phyloP scores from a whole-genome alignment of 441 rosid genomes.

The Eugenia klotzschiana region DNA sequence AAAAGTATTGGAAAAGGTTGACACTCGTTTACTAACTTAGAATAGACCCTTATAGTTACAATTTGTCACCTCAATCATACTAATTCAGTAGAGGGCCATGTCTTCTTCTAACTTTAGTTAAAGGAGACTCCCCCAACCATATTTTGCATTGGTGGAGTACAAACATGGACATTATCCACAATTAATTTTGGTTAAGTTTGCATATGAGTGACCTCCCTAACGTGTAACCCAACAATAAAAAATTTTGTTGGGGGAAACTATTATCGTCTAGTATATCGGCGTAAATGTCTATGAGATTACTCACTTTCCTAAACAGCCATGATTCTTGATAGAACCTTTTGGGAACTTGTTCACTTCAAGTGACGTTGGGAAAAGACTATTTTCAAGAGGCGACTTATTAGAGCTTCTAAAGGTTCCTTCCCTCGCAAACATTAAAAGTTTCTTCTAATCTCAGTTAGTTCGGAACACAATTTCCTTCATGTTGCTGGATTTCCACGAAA shows the following conservation, averaged over 20 bases:
- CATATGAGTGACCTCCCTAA: rapidly evolving
- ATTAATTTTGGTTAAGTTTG: background rate
- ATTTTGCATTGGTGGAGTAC: rapidly evolving
- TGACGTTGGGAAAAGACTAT: background rate
- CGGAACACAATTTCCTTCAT: background rate
- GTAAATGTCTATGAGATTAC: background rate
- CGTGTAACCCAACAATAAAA: background rate
- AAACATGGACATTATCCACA: background rate
- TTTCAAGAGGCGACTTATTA: background rate
- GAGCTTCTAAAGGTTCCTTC: background rate
- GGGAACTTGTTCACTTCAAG: background rate
- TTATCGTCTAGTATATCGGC: background rate
- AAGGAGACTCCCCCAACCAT: background rate
- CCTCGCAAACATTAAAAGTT: background rate
- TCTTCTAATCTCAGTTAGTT: background rate
- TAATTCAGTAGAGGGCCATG: rapidly evolving
- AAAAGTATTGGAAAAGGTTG: too few species aligned
- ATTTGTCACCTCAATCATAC: background rate
- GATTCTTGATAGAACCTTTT: background rate
- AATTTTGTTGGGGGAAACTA: background rate
- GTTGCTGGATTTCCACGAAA: background rate
- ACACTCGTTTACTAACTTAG: too few species aligned
- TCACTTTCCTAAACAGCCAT: background rate
- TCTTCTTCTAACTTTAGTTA: rapidly evolving
- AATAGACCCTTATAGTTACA: background rate